Conservation (phyloP, 2,329 filamentous ascomycete genomes). For the Colletotrichum karsti region DNA sequence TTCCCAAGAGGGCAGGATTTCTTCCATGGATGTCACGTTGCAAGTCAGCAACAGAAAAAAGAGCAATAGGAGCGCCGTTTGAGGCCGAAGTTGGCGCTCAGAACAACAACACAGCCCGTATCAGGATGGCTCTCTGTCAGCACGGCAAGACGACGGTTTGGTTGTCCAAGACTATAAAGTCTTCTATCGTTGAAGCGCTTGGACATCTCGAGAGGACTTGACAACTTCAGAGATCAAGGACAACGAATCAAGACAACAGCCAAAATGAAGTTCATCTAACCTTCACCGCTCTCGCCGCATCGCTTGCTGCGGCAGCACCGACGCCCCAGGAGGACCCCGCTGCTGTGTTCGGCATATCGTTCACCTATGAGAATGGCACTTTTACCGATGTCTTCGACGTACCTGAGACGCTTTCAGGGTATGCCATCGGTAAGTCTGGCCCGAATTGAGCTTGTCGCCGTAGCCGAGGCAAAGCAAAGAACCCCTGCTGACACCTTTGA, state of each 20-base stretch:
- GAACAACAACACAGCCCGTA: not conserved
- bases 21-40: no score
- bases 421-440: not conserved
- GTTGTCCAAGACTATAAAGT: not conserved
- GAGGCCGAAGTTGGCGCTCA: no score
- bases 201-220: no score
- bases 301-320: not conserved
- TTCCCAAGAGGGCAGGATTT: not conserved
- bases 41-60: no score
- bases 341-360: not conserved
- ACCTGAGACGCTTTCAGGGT: slow-evolving; percentile 25
- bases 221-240: no score
- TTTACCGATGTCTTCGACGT: slow-evolving; percentile 10
- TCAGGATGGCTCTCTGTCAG: not conserved
- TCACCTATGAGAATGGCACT: not conserved
- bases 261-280: not conserved
- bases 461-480: not conserved
- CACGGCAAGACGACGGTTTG: not conserved
- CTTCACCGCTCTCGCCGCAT: not conserved
- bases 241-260: not conserved
- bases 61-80: no score
- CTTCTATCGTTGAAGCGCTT: not conserved
- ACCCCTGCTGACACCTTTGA: not conserved
- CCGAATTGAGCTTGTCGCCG: slow-evolving; percentile 9
- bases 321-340: not conserved